Evolutionary conservation across 495 filamentous ascomycete species (phyloP), one percentile per base, ranked within the genome.

Genomic region (Jackrogersella multiformis): DNA sequence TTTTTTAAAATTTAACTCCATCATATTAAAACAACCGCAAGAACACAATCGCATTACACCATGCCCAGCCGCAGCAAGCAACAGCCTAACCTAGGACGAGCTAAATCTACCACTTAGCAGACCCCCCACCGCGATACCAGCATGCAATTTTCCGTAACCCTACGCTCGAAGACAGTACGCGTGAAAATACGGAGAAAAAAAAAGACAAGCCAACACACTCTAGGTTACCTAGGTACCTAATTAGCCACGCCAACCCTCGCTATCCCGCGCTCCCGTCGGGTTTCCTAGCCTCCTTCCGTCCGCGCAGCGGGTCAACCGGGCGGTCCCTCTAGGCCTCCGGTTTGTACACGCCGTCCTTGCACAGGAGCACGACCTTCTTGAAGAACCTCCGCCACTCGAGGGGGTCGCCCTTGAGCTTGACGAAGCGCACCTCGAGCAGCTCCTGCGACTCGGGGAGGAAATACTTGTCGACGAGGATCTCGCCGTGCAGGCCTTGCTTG

Each of bases 381-480:
- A 99, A 99, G 74, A 99, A 94, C 51, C 95, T 84, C 57, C 95
- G 84, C 95, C 95, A 99, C 83, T 97, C 95, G 28, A 99, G 77
- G 9, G 96, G 96, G 82, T 99, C 95, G 10, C 96, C 95, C 79
- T 96, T 96, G 36, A 89, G 85, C 78, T 99, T 99, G 65, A 96
- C 85, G 76, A 99, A 98, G 58, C 92, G 83, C 9, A 97, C 90
- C 78, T 97, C 93, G 44, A 94, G 81, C 55, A 97, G 71, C 71
- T 86, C 85, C 54, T 76, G 77, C 10, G 77, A 79, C 57, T 83
- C 86, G 2, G 80, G 78, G 36, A 80, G 61, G 32, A 71, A 55
- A 51, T 92, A 85, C 73, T 82, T 86, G 72, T 96, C 92, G 20
- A 97, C 85, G 12, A 93, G 76, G 35, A 98, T 88, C 68, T 93